Conservation (phyloP, 2,329 filamentous ascomycete species). For the Xylariaceae sp. region DNA sequence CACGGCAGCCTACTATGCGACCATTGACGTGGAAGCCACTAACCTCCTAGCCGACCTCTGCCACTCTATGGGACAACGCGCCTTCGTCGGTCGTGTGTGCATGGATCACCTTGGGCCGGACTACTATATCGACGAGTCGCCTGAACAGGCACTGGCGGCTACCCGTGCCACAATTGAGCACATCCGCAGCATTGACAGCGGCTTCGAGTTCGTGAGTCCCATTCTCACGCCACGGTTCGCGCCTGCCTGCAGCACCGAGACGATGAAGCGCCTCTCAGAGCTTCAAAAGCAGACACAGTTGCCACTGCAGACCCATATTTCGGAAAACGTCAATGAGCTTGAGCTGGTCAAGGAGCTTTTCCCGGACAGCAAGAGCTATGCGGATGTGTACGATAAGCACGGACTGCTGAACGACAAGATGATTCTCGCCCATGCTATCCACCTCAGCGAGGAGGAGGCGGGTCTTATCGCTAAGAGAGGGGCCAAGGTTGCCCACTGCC, state of each 20-base stretch:
- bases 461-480: slow-evolving; percentile 64
- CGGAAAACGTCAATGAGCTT: slow-evolving; percentile 80
- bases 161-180: slow-evolving; percentile 68
- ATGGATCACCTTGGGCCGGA: slow-evolving; percentile 83
- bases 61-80: slow-evolving; percentile 78
- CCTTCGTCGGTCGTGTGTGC: slow-evolving; percentile 91
- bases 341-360: slow-evolving; percentile 73
- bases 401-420: slow-evolving; percentile 74
- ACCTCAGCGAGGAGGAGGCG: slow-evolving; percentile 72
- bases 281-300: slow-evolving; percentile 68
- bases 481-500: slow-evolving; percentile 82
- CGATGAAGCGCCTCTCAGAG: slow-evolving; percentile 67
- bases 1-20: slow-evolving; percentile 93
- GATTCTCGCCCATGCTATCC: slow-evolving; percentile 84
- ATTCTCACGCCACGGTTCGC: slow-evolving; percentile 80
- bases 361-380: slow-evolving; percentile 68
- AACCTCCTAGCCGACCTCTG: slow-evolving; percentile 89
- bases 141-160: slow-evolving; percentile 60
- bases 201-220: slow-evolving; percentile 69
- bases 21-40: slow-evolving; percentile 84
- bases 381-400: slow-evolving; percentile 77
- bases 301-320: slow-evolving; percentile 87
- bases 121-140: slow-evolving; percentile 78
- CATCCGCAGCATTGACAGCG: slow-evolving; percentile 70
- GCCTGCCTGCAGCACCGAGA: slow-evolving; percentile 62